Percentiles rank a stretch among this genome's conserved stretches.
Evolutionary conservation across 345 rosid species (phyloP).

Genomic region (Trapa incisa): DNA sequence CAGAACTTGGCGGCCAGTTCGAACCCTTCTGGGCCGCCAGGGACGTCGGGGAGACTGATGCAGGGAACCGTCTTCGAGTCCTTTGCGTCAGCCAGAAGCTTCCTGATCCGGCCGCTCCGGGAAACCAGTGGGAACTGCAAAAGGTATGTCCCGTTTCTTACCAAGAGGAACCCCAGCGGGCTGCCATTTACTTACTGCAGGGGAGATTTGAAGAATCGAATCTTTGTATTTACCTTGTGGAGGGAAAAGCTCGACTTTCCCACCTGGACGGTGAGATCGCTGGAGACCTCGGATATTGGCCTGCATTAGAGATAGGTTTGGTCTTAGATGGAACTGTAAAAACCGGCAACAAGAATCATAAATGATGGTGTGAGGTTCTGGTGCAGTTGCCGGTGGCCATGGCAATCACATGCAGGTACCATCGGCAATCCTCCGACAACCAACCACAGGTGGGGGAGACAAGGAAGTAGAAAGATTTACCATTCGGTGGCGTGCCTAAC

Average conservation of each 20-base stretch:
- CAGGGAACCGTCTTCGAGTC: constrained; percentile 43
- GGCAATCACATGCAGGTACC: too few relatives aligned
- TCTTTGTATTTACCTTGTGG: constrained; percentile 51
- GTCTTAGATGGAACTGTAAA: neutral
- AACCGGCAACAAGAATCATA: neutral
- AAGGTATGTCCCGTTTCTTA: neutral
- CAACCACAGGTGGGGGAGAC: too few relatives aligned
- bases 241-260: constrained; percentile 75
- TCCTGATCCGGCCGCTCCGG: constrained; percentile 73
- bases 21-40: constrained; percentile 81
- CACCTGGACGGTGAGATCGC: constrained; percentile 73
- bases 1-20: constrained; percentile 96
- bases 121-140: constrained; percentile 88
- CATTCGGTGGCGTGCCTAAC: constrained; percentile 92
- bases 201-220: too few relatives aligned
- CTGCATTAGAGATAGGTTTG: constrained; percentile 21
- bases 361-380: too few relatives aligned
- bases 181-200: neutral
- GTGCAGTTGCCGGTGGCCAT: too few relatives aligned
- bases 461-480: constrained; percentile 16
- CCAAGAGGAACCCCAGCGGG: neutral
- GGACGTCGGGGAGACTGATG: constrained; percentile 44
- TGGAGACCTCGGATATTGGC: constrained; percentile 93
- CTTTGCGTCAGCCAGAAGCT: constrained; percentile 49
- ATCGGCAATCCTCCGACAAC: too few relatives aligned